Base-by-base conservation (phyloP, 345 rosid species). In the Clausena lansium region DNA sequence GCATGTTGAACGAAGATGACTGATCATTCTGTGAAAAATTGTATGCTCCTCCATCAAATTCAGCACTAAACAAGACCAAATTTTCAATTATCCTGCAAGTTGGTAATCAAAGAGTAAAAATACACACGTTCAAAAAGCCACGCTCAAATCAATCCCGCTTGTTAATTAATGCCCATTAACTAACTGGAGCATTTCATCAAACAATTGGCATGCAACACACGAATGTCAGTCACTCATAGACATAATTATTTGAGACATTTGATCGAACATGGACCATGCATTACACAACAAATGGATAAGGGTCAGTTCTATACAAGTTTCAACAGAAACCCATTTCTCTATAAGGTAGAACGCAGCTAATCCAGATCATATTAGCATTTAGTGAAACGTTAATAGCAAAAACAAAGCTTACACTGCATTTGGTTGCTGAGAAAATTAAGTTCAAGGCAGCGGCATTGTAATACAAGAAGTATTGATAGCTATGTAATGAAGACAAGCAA, bases 1-100 rank as follows among this genome's bases (percentile, higher is more conserved):
- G 99, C 96, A 92, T n/a, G 94, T 75, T 58, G 90, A 80, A 7
- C 94, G 91, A 35, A 89, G 91, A 79, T 85, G 92, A 59, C 75
- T 81, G 79, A 91, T 88, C 91, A 90, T 84, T 85, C 79, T 88
- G 83, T 91, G 88, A 27, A 95, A 85, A 89, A 89, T 83, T 30
- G 92, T 68, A 62, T 79, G 71, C 54, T 92, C 94, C 69, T 84
- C 98, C 98, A 95, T 95, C 79, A 81, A 68, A 63, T 36, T n/a
- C 24, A 24, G 63, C 19, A 77, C 68, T 17, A 66, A 28, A 75
- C 30, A 15, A 59, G 47, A 19, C 14, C 47, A 36, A 38, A 45
- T 62, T 35, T 47, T 61, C 28, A 28, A 45, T 22, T 58, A 24
- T 39, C 47, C 80, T 69, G 79, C 76, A 73, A 58, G 60, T 41